Evolutionary conservation across 805 yeast genomes (phyloP).

Genomic region (Priceomyces haplophilus): DNA sequence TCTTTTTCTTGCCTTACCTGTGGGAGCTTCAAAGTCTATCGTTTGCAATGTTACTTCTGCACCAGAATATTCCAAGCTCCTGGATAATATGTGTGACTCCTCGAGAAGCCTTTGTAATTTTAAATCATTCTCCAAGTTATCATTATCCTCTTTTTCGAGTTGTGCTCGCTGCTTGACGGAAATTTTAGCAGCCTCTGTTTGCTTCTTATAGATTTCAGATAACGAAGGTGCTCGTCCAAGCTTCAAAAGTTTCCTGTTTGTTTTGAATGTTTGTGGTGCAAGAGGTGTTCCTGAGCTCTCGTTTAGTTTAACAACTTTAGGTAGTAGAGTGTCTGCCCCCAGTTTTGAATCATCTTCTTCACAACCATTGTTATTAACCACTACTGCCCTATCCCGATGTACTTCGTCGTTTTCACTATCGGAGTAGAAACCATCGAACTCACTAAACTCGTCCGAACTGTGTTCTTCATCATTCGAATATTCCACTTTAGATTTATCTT

Average conservation of each 20-base stretch:
- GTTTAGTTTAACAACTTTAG: slow-evolving; percentile 49
- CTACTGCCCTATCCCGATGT: background rate
- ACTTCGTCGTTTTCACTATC: slow-evolving; percentile 10
- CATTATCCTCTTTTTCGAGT: slow-evolving; percentile 39
- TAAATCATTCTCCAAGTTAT: slow-evolving; percentile 66
- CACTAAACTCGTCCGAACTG: slow-evolving; percentile 11
- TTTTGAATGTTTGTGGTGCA: slow-evolving; percentile 34
- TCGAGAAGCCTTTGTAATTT: slow-evolving; percentile 65
- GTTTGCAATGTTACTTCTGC: slow-evolving; percentile 66
- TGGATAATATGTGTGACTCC: slow-evolving; percentile 66
- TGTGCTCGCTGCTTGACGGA: slow-evolving; percentile 35
- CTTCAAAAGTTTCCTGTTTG: slow-evolving; percentile 51
- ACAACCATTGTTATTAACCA: background rate
- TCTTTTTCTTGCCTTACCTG: slow-evolving; percentile 67
- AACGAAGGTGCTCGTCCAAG: slow-evolving; percentile 62
- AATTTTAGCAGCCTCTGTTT: slow-evolving; percentile 20
- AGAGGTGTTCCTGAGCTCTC: slow-evolving; percentile 25
- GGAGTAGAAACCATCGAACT: slow-evolving; percentile 10
- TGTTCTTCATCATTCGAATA: slow-evolving; percentile 7
- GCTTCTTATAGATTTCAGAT: slow-evolving; percentile 25
- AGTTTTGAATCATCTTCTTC: slow-evolving; percentile 10
- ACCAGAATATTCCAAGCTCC: slow-evolving; percentile 50
- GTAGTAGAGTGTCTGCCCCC: slow-evolving; percentile 20
- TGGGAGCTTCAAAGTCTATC: slow-evolving; percentile 56
- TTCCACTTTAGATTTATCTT: slow-evolving; percentile 24